Base-by-base conservation (phyloP, 176 grass and related monocot genomes). In the Oryza nivara region DNA sequence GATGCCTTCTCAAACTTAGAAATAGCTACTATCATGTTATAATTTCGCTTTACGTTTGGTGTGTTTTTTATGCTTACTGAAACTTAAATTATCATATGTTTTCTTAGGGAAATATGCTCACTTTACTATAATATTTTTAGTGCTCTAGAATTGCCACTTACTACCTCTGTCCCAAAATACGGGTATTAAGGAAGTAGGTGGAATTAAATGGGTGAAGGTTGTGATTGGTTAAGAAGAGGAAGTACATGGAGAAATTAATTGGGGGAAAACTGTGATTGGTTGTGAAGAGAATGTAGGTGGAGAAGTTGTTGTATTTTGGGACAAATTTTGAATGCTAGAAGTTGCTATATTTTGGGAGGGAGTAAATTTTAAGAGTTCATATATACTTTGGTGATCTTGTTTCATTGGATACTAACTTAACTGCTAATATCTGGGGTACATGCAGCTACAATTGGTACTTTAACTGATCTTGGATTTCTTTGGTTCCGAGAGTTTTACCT, bases 401-500 rank as follows among this genome's bases (percentile, higher is more conserved):
- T 65, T 40, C 7, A 26, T 88, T 65, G 44, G 51, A 73, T 11
- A 49, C 11, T 80, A 85, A 73, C 20, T 68, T 82, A 83, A 86
- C 74, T 19, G 14, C 16, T 67, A 82, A 30, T 26, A 35, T 83
- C 83, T 89, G 68, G 60, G 79, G 41, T 86, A 64, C 73, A 88
- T 98, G 96, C 89, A 98, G 96, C 96, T 16, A 98, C 96, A 8
- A 95, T 98, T 75, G 89, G 96, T 73, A 90, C 89, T 38, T 83
- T 98, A 84, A 95, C 96, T 80, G 96, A 98, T 92, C 87, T 98
- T 88, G 92, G 96, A 30, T 98, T 95, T 88, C 96, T 98, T 79
- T 98, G 96, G 96, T 98, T 98, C 30, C 87, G 96, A 60, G 96
- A 98, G 89, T 98, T 98, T 88, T 98, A 98, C 80, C 91, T 98